Percentiles rank a stretch among this genome's conserved stretches.
phyloP scores from a whole-genome alignment of 176 grass and related monocot genomes.

The Thalia dealbata region DNA sequence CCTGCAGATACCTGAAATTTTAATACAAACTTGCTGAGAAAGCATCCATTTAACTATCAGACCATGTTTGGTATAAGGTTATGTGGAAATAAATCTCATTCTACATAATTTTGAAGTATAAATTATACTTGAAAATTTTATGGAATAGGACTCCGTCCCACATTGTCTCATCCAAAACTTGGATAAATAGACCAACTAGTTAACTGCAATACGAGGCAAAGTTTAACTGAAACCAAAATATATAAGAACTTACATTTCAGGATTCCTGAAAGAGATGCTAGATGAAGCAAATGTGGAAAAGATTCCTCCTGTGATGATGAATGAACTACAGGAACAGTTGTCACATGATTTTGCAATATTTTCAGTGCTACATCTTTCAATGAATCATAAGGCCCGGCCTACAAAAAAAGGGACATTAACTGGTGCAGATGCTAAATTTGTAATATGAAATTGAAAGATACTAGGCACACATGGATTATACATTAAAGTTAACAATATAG shows the following conservation, averaged over 20 bases:
- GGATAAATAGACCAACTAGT: neutral
- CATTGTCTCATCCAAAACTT: no score
- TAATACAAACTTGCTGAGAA: slow-evolving; percentile 1
- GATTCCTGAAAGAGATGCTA: slow-evolving; percentile 18
- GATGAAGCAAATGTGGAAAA: slow-evolving; percentile 17
- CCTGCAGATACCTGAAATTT: slow-evolving; percentile 78
- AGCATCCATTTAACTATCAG: neutral
- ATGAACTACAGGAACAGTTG: slow-evolving; percentile 9
- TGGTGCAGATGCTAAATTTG: neutral
- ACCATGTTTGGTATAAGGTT: no score
- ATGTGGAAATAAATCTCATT: no score
- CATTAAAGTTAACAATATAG: neutral
- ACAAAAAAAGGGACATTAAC: neutral
- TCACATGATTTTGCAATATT: slow-evolving; percentile 10
- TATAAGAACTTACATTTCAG: slow-evolving; percentile 9
- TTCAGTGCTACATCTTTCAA: slow-evolving; percentile 18
- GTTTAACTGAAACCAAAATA: neutral
- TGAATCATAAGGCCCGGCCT: slow-evolving; percentile 15
- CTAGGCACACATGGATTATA: neutral
- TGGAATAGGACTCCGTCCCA: no score
- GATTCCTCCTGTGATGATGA: neutral
- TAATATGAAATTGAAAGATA: neutral
- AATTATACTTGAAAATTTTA: no score
- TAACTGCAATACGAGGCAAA: neutral
- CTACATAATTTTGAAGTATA: no score